Base-by-base conservation (phyloP, 306 rosid genomes). In the Echinosophora koreensis region DNA sequence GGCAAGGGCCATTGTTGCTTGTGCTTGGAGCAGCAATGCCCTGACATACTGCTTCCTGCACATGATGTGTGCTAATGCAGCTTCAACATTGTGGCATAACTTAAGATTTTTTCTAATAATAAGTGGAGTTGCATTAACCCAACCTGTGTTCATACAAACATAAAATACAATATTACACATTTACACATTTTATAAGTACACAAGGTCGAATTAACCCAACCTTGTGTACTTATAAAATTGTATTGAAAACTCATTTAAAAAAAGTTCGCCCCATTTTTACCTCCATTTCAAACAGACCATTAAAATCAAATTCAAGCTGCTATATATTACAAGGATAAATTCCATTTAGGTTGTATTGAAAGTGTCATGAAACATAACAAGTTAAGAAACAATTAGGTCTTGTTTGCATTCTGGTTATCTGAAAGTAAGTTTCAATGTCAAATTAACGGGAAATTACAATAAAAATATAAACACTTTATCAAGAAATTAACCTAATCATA, bases 101-200 rank as follows among this genome's bases (percentile, higher is more conserved):
- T 34, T 35, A 3, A 35, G 22, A 14, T 34, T n/a, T 35, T 62
- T 6, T 8, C 14, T 59, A 6, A 55, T 7, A 59, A 59, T 7
- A 59, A 59, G 39, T 59, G 66, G 27, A 63, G 49, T 63, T 37
- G 17, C 65, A 59, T 30, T 59, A 59, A 59, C 9, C 55, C 15
- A 30, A 56, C 3, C n/a, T 60, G 14, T 13, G n/a, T 4, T 5
- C 4, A 30, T 30, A 34, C 4, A 30, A 30, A 60, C 3, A 32
- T 4, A 56, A 44, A 44, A 44, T 9, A 10, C 2, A 44, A 44
- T 39, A 6, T 39, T 11, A 46, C 51, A 46, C 51, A n/a, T n/a
- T n/a, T n/a, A n/a, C n/a, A n/a, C n/a, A n/a, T n/a, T n/a, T n/a
- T n/a, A n/a, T n/a, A n/a, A n/a, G n/a, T n/a, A n/a, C n/a, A n/a